Conservation (phyloP, 2,329 filamentous ascomycete genomes). For the Hypoxylon sp. region DNA sequence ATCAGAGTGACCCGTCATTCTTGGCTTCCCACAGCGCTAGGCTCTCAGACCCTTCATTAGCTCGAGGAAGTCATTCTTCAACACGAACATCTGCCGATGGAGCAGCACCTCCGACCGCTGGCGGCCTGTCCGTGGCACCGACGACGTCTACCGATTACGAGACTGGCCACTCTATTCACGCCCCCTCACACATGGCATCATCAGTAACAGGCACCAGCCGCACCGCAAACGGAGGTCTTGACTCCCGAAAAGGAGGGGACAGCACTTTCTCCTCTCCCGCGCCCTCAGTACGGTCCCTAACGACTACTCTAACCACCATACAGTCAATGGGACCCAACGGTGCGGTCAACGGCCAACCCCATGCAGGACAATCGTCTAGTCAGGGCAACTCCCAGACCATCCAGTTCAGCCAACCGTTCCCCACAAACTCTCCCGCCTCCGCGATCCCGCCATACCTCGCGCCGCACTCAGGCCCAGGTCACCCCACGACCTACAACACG, state of each 20-base stretch:
- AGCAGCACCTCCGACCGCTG: constrained; percentile 69
- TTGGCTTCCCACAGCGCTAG: constrained; percentile 68
- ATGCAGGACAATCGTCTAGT: constrained; percentile 60
- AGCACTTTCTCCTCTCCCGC: constrained; percentile 87
- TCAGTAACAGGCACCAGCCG: constrained; percentile 80
- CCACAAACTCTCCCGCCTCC: constrained; percentile 74
- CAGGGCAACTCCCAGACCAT: constrained; percentile 65
- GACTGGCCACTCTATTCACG: constrained; percentile 79
- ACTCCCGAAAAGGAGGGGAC: constrained; percentile 77
- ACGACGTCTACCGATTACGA: constrained; percentile 89
- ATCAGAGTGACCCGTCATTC: constrained; percentile 68
- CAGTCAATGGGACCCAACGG: constrained; percentile 78
- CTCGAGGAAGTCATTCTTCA: constrained; percentile 69
- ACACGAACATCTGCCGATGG: constrained; percentile 73
- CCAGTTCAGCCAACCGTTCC: constrained; percentile 77
- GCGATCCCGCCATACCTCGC: constrained; percentile 80
- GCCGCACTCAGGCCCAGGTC: constrained; percentile 58
- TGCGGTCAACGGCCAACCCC: constrained; percentile 53
- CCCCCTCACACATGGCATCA: constrained; percentile 79
- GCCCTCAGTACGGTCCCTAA: constrained; percentile 83
- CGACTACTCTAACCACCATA: constrained; percentile 88
- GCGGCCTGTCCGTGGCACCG: constrained; percentile 80
- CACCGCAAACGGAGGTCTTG: constrained; percentile 76
- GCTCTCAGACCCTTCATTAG: constrained; percentile 67
- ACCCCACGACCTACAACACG: constrained; percentile 80